Evolutionary conservation across 2,329 filamentous ascomycete genomes (phyloP).

Genomic region (Botrytis deweyae): DNA sequence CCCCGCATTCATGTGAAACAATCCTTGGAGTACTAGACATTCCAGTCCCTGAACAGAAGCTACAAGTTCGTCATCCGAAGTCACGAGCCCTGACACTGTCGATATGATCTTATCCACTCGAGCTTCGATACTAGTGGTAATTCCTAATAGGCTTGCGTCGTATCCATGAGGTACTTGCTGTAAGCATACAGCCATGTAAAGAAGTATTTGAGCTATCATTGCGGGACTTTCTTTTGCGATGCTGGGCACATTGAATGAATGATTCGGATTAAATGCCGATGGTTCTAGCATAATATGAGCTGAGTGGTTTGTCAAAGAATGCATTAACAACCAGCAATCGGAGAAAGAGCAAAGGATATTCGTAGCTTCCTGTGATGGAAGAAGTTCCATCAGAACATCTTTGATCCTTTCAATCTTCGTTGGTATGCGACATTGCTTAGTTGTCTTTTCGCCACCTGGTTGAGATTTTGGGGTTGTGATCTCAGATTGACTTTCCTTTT

Average conservation of each 20-base stretch:
- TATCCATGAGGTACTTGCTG: constrained; percentile 35
- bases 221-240: constrained; percentile 32
- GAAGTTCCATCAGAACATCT: constrained; percentile 34
- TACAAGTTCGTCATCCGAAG: constrained; percentile 48
- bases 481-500: constrained; percentile 26
- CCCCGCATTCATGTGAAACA: constrained; percentile 49
- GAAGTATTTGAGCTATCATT: constrained; percentile 33
- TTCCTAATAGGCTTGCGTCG: constrained; percentile 29
- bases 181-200: constrained; percentile 36
- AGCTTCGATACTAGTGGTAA: constrained; percentile 28
- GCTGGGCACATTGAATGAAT: constrained; percentile 31
- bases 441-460: constrained; percentile 19
- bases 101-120: constrained; percentile 35
- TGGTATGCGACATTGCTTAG: constrained; percentile 25
- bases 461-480: constrained; percentile 29
- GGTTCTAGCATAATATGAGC: constrained; percentile 15
- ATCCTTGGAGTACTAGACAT: constrained; percentile 50
- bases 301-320: constrained; percentile 28
- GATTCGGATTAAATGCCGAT: constrained; percentile 1
- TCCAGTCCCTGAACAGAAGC: constrained; percentile 52
- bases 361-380: constrained; percentile 35
- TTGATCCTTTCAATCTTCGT: constrained; percentile 35
- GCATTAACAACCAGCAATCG: constrained; percentile 34
- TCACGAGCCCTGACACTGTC: constrained; percentile 41
- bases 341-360: constrained; percentile 32